Base-by-base conservation (phyloP, 495 filamentous ascomycete species). In the Podospora bellae-mahoneyi region DNA sequence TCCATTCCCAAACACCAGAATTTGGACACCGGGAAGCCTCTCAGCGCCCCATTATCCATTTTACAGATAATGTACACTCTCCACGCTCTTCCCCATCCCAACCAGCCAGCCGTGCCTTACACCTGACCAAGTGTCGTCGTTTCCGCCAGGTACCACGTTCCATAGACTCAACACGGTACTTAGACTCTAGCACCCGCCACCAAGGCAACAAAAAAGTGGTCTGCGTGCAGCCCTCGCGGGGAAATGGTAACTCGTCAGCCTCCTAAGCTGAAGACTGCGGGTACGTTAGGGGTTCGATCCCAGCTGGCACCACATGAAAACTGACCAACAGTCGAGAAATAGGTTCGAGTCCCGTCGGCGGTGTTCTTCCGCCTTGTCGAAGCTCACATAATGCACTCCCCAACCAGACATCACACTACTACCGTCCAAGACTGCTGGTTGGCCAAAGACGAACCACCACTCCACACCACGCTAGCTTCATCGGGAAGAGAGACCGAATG, bases 241-340 rank as follows among this genome's bases (percentile, higher is more conserved):
- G 39, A 48, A 48, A 48, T 48, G 55, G 55, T 58, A 58, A 58
- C 55, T 58, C 55, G 55, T 58, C 55, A 58, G 55, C 54, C 64
- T 65, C 57, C 64, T 65, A 65, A 65, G 27, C 64, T 9, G 64
- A 6, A 18, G 39, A 65, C 5, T 60, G n/a, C 18, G 0, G 2
- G 39, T 1, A 18, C 7, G 39, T 16, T 13, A 48, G 9, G 9
- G 6, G 39, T 48, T 48, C 39, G 9, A 48, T 48, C 9, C 39
- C 9, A 13, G 9, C 13, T 16, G 39, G 9, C 2, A 3, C 39
- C 39, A 13, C 39, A 16, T 48, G 2, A 10, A 10, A 10, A 18
- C 18, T 23, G 20, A 48, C 39, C 13, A 16, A 48, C 13, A 10
- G 3, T 48, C 1, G 39, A 48, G 5, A 48, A 1, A 13, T 48